phyloP scores from a whole-genome alignment of 257 asterid genomes.

The Eustoma russellianum region DNA sequence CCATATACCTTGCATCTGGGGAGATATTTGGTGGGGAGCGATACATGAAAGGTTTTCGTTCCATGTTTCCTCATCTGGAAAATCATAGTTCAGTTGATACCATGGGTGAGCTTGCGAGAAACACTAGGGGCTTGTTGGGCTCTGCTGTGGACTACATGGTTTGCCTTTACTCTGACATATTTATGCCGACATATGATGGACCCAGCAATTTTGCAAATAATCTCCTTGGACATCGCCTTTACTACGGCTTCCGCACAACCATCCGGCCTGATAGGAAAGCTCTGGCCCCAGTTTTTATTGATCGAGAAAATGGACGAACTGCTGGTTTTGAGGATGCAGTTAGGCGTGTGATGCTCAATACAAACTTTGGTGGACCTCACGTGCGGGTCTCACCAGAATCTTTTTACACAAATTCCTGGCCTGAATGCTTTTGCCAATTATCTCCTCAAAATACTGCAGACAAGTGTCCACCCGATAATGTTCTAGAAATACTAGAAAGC shows the following conservation, averaged over 20 bases:
- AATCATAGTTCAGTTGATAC: slow-evolving; percentile 67
- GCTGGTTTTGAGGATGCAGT: slow-evolving; percentile 51
- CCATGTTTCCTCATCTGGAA: slow-evolving; percentile 81
- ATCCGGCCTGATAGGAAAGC: slow-evolving; percentile 80
- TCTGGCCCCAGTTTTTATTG: slow-evolving; percentile 74
- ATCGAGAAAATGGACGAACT: slow-evolving; percentile 61
- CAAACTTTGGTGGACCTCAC: slow-evolving; percentile 94
- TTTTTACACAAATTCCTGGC: slow-evolving; percentile 90
- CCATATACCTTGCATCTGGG: slow-evolving; percentile 94
- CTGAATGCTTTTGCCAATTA: slow-evolving; percentile 88
- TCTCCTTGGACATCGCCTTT: slow-evolving; percentile 95
- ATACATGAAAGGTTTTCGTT: slow-evolving; percentile 73
- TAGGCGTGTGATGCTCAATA: slow-evolving; percentile 56
- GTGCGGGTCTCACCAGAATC: slow-evolving; percentile 79
- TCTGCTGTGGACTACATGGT: slow-evolving; percentile 99
- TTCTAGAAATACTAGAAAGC: slow-evolving; percentile 12
- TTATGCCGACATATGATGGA: slow-evolving; percentile 98
- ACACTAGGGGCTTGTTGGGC: slow-evolving; percentile 61
- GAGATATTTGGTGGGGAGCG: slow-evolving; percentile 92
- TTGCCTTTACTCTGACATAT: slow-evolving; percentile 84
- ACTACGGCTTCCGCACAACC: slow-evolving; percentile 89
- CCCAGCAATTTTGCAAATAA: slow-evolving; percentile 97
- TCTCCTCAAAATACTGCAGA: slow-evolving; percentile 55
- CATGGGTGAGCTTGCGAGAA: slow-evolving; percentile 34
- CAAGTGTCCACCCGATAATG: slow-evolving; percentile 43